These are phyloP conservation scores for Wallacemonas collosoma DNA, from an alignment of 208 protist species.

Conservation along the genomic window DNA sequence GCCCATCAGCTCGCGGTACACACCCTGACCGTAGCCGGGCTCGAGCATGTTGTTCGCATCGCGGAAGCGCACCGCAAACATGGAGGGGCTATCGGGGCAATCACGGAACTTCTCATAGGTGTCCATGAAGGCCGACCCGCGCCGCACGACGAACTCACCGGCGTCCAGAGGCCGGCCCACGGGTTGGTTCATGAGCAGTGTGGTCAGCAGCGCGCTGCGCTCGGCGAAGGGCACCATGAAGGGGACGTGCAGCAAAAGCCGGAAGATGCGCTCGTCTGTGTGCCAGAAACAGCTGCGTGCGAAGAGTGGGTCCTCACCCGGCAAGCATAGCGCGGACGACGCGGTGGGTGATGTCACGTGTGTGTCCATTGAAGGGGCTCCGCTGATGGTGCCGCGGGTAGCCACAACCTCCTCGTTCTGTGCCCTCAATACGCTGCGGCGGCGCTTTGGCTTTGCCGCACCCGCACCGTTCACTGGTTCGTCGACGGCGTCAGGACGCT, in stretches of 20 bases:
- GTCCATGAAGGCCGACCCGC: constrained; percentile 83
- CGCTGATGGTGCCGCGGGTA: background rate
- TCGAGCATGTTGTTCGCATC: constrained; percentile 53
- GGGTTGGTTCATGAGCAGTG: constrained; percentile 39
- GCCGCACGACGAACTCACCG: constrained; percentile 33
- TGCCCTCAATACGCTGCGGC: background rate
- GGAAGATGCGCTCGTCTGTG: constrained; percentile 46
- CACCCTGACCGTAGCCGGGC: constrained; percentile 90
- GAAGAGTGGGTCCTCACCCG: constrained; percentile 51
- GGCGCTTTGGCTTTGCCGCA: background rate
- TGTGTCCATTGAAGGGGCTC: too few relatives aligned
- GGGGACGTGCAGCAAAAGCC: constrained; percentile 65
- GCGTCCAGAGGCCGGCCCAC: background rate
- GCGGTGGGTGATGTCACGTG: background rate
- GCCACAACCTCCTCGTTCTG: background rate
- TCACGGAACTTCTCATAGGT: constrained; percentile 68
- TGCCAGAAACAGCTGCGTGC: constrained; percentile 48
- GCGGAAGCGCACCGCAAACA: constrained; percentile 68
- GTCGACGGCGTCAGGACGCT: background rate
- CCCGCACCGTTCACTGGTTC: background rate
- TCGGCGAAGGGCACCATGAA: constrained; percentile 79
- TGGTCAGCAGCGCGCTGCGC: constrained; percentile 64
- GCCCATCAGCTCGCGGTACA: constrained; percentile 92
- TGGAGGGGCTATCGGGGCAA: constrained; percentile 40
- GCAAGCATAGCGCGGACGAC: constrained; percentile 19